Evolutionary conservation across 2,329 filamentous ascomycete genomes (phyloP).

Genomic region (Neofusicoccum cordaticola): DNA sequence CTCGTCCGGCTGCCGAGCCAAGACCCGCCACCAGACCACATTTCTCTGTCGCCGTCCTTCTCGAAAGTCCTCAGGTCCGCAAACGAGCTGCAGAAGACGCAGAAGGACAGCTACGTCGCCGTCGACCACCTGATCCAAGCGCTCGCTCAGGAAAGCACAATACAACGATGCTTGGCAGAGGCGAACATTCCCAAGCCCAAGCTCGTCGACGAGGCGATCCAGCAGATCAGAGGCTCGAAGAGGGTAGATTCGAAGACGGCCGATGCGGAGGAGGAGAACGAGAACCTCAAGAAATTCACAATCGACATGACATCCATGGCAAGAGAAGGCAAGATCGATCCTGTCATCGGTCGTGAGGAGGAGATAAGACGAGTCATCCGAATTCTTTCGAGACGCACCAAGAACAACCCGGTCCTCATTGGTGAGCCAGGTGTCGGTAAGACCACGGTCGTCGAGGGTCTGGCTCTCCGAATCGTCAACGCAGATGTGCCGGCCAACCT

Average conservation of each 20-base stretch:
- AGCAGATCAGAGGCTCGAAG: slow-evolving; percentile 86
- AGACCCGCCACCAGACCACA: slow-evolving; percentile 87
- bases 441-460: slow-evolving; percentile 94
- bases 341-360: slow-evolving; percentile 93
- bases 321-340: slow-evolving; percentile 94
- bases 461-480: slow-evolving; percentile 94
- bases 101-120: slow-evolving; percentile 92
- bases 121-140: slow-evolving; percentile 91
- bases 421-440: slow-evolving; percentile 98
- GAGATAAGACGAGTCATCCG: slow-evolving; percentile 90
- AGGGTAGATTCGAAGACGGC: slow-evolving; percentile 95
- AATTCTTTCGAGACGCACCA: slow-evolving; percentile 88
- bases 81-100: slow-evolving; percentile 89
- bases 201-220: slow-evolving; percentile 84
- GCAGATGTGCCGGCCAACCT: slow-evolving; percentile 94
- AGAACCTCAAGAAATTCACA: slow-evolving; percentile 96
- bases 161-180: slow-evolving; percentile 75
- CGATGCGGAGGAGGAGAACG: slow-evolving; percentile 86
- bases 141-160: slow-evolving; percentile 71
- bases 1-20: slow-evolving; percentile 90
- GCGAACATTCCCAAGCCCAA: slow-evolving; percentile 90
- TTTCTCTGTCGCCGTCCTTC: slow-evolving; percentile 78
- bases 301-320: slow-evolving; percentile 98
- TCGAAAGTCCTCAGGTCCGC: slow-evolving; percentile 79
- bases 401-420: slow-evolving; percentile 98